Conservation (phyloP, 148 eudicot genomes). For the Chenopodium formosanum region DNA sequence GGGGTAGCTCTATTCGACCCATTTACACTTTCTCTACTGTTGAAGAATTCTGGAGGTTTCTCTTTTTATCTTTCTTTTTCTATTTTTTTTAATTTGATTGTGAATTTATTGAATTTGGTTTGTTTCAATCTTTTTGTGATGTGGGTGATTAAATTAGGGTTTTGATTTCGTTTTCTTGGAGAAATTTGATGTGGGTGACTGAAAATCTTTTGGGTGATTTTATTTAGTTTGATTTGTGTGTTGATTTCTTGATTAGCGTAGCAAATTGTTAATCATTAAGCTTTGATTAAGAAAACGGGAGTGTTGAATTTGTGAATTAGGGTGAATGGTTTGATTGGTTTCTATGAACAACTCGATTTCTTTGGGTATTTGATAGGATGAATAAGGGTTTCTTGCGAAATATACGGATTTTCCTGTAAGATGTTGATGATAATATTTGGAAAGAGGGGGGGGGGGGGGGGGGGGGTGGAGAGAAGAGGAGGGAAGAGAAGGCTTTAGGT, state of each 20-base stretch:
- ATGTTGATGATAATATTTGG: too few species aligned
- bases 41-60: conserved; percentile 86
- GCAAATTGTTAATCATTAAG: neutral
- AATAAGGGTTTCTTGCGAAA: neutral
- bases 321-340: neutral
- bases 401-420: neutral
- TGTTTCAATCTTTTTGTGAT: neutral
- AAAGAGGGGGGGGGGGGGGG: too few species aligned
- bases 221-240: neutral
- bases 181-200: neutral
- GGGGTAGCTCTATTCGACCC: conserved; percentile 82
- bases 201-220: neutral
- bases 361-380: neutral
- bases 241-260: neutral
- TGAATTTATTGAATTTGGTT: neutral
- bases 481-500: neutral
- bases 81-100: neutral
- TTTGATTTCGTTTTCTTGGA: neutral
- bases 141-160: neutral
- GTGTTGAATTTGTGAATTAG: neutral
- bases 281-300: neutral
- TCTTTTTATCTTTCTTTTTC: neutral
- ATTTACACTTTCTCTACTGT: conserved; percentile 83
- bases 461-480: too few species aligned
- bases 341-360: neutral